A percentile compares a stretch with the other conserved stretches of the same genome.
These are phyloP conservation scores for Eucalyptus regnans DNA, from an alignment of 345 rosid species.

Conservation along the genomic window DNA sequence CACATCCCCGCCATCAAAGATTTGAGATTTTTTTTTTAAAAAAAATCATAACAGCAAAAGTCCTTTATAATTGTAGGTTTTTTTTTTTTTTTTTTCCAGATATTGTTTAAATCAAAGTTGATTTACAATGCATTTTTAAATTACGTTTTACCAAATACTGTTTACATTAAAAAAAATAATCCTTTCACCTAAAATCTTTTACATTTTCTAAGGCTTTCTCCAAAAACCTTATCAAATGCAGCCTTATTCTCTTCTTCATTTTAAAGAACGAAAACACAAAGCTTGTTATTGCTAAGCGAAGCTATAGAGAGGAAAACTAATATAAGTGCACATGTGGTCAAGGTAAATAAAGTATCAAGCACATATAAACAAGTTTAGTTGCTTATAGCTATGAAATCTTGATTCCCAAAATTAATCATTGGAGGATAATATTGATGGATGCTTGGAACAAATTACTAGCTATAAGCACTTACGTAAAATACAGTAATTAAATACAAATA, in stretches of 20 bases:
- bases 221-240: background rate
- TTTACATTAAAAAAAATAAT: too few species aligned
- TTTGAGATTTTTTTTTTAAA: too few species aligned
- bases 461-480: background rate
- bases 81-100: background rate
- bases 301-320: background rate
- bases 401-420: background rate
- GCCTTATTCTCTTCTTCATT: background rate
- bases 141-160: background rate
- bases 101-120: background rate
- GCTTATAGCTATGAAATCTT: background rate
- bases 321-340: background rate
- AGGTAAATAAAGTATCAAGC: background rate
- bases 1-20: background rate
- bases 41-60: too few species aligned
- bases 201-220: too few species aligned
- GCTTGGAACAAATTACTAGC: background rate
- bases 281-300: background rate
- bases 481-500: background rate
- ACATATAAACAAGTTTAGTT: background rate
- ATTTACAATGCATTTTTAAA: too few species aligned
- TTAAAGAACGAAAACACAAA: background rate
- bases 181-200: background rate
- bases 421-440: background rate
- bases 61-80: too few species aligned